Percentiles rank a stretch among this genome's conserved stretches.
Conservation (phyloP, 768 basidiomycete genomes). For the Gelatoporia subvermispora region DNA sequence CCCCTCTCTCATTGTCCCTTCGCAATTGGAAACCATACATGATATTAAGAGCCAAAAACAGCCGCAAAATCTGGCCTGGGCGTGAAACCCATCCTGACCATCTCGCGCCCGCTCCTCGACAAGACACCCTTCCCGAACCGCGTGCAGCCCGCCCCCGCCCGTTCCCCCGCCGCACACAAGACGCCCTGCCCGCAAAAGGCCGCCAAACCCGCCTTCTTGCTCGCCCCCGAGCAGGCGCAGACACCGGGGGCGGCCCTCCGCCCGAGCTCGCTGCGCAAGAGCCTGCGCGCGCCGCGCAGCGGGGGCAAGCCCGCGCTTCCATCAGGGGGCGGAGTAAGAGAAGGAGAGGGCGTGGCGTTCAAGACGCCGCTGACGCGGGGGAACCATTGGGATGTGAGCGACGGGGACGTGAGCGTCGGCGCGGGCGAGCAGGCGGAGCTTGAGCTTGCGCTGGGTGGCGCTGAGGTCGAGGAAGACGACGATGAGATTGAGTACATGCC, state of each 20-base stretch:
- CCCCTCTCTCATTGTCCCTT: not conserved
- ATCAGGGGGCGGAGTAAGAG: slow-evolving; percentile 2
- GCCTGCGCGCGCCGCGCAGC: slow-evolving; percentile 50
- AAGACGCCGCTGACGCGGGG: slow-evolving; percentile 66
- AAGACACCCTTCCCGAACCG: slow-evolving; percentile 78
- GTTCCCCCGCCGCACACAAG: slow-evolving; percentile 29
- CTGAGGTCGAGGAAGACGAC: slow-evolving; percentile 24
- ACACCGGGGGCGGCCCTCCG: slow-evolving; percentile 39
- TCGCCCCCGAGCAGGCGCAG: slow-evolving; percentile 19
- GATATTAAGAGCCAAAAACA: slow-evolving; percentile 3
- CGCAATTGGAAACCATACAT: too few relatives aligned
- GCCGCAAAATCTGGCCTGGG: slow-evolving; percentile 9
- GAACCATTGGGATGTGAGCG: slow-evolving; percentile 74
- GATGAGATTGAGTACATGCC: slow-evolving; percentile 56
- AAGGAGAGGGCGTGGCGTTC: slow-evolving; percentile 34
- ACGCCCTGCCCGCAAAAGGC: slow-evolving; percentile 23
- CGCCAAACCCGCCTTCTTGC: slow-evolving; percentile 19
- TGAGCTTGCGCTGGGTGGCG: slow-evolving; percentile 18
- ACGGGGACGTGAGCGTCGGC: slow-evolving; percentile 37
- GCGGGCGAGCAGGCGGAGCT: slow-evolving; percentile 18
- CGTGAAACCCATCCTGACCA: slow-evolving; percentile 19
- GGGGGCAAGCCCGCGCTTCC: slow-evolving; percentile 31
- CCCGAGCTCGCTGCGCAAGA: slow-evolving; percentile 67
- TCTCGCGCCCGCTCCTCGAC: slow-evolving; percentile 55
- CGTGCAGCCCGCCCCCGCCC: slow-evolving; percentile 19